Base-by-base conservation (phyloP, 805 yeast species). In the Ascoidea rubescens region DNA sequence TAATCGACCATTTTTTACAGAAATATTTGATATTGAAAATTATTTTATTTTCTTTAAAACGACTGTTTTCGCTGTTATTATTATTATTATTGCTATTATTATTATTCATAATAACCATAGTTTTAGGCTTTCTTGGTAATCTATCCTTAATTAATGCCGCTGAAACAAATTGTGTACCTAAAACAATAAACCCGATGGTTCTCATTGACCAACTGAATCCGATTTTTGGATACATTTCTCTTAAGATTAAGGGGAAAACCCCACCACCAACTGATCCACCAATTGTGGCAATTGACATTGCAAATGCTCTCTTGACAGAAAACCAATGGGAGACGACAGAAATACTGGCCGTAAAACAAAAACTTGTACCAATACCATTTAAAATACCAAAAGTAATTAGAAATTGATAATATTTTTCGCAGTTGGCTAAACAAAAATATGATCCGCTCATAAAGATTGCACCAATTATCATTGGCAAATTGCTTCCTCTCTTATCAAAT, bases 311-410 rank as follows among this genome's bases (percentile, higher is more conserved):
- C 56, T 68, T 77, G 48, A 62, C 68, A 50, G 71, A 67, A 59
- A 82, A 83, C 77, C 84, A 83, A 56, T 82, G 88, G 32, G 81
- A 75, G 6, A 82, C 70, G 14, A 77, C 78, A 10, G 84, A 77
- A 5, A 82, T 65, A 43, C 78, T 62, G 0, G 87, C 87, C 17
- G 80, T 71, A 62, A 78, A 67, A 31, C 79, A 66, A 28, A 79
- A 62, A 1, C 83, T 83, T 50, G 73, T 71, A 0, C 85, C 87
- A 12, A 78, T 54, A 3, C 87, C 88, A 31, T 73, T 63, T 28
- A 73, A 61, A 0, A 82, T 54, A 3, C 80, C 74, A 58, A 80
- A 80, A 42, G 82, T 67, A 28, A 82, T 59, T 30, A 82, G 69
- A 57, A 82, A 83, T 51, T 82, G 87, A 70, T 77, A 80, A 14